These are phyloP conservation scores for Orbilia blumenaviensis DNA, from an alignment of 2,329 filamentous ascomycete genomes.

Conservation along the genomic window DNA sequence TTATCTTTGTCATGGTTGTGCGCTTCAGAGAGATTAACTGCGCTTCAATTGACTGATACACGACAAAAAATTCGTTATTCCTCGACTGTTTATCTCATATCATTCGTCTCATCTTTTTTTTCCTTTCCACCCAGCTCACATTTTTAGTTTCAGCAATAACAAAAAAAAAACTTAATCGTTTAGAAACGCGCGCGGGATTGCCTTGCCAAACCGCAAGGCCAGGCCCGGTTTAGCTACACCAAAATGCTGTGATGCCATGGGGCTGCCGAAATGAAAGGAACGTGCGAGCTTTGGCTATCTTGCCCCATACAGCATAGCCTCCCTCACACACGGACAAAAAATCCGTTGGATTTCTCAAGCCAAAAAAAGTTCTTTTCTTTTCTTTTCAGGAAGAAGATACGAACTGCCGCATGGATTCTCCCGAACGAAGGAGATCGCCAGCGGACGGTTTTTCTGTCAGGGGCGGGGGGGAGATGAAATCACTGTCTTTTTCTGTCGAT, in stretches of 20 bases:
- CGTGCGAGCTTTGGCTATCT: conserved; percentile 37
- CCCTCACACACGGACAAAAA: not conserved
- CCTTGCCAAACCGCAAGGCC: not conserved
- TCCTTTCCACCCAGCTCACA: not conserved
- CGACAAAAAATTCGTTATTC: not conserved
- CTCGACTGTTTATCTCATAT: not conserved
- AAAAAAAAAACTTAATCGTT: not conserved
- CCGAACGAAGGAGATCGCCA: conserved; percentile 3
- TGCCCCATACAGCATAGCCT: conserved; percentile 41
- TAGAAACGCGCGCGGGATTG: conserved; percentile 36
- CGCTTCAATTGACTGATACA: not conserved
- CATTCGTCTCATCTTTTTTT: conserved; percentile 44
- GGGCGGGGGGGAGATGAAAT: conserved; percentile 9
- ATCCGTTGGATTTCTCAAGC: conserved; percentile 1
- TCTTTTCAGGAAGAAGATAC: conserved; percentile 11
- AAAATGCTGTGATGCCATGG: conserved; percentile 10
- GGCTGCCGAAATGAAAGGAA: conserved; percentile 49
- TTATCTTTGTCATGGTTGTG: conserved; percentile 23
- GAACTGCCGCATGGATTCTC: conserved; percentile 30
- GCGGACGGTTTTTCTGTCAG: conserved; percentile 17
- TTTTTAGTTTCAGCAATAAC: not conserved
- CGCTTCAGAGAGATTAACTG: conserved; percentile 38
- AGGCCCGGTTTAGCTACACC: not conserved
- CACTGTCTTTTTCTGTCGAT: no score
- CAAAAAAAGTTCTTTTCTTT: not conserved